Evolutionary conservation across 1,284 basidiomycete species (phyloP).

Genomic region (Singerocomus rubriflavus): DNA sequence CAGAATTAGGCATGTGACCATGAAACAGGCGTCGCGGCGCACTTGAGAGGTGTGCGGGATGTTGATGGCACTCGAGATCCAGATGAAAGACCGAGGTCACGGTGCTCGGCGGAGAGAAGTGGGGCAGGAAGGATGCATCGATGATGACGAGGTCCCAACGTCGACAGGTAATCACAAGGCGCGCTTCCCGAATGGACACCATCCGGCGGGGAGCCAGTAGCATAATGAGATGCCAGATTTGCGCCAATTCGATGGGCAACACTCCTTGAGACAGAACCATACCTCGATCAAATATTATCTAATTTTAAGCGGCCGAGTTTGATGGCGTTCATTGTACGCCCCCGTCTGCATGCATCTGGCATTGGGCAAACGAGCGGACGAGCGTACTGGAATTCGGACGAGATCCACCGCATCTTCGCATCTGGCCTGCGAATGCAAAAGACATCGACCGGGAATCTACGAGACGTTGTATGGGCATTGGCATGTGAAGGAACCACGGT

Average conservation of each 20-base stretch:
- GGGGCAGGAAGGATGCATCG: background rate
- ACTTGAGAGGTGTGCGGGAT: constrained; percentile 13
- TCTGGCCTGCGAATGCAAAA: background rate
- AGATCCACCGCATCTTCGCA: background rate
- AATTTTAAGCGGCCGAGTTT: constrained; percentile 15
- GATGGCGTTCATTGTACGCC: constrained; percentile 3
- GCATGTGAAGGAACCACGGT: constrained; percentile 9
- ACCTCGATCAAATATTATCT: constrained; percentile 13
- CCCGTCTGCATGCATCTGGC: background rate
- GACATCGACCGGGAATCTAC: constrained; percentile 23
- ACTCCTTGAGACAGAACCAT: background rate
- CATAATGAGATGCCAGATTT: constrained; percentile 15
- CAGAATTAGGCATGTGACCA: constrained; percentile 6
- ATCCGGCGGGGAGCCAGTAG: background rate
- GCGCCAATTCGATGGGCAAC: constrained; percentile 8
- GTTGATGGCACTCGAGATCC: constrained; percentile 1
- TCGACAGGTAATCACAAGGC: background rate
- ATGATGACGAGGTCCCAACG: background rate
- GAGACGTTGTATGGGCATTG: constrained; percentile 8
- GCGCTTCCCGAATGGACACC: too few species aligned
- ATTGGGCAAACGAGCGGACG: background rate
- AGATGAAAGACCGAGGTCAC: background rate
- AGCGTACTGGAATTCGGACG: background rate
- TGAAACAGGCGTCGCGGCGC: constrained; percentile 17
- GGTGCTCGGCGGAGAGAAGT: constrained; percentile 7